Evolutionary conservation across 352 stramenopile species (phyloP).

Genomic region (Peronospora farinosa): DNA sequence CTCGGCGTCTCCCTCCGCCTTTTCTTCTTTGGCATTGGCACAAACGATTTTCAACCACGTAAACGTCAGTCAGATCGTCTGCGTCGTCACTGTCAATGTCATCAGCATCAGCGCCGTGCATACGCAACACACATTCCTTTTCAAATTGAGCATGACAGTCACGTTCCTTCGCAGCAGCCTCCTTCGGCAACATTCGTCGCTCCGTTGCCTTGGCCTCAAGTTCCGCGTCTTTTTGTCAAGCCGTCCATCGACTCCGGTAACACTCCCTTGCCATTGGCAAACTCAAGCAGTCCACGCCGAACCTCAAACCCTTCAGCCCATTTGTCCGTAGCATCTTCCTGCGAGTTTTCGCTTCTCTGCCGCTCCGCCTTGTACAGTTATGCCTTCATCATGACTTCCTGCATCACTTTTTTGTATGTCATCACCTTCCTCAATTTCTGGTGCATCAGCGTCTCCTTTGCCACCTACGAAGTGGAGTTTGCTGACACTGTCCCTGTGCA

Average conservation of each 20-base stretch:
- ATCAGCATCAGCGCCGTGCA: no score
- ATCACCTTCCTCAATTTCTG: slow-evolving; percentile 14
- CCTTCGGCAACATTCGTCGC: slow-evolving; percentile 91
- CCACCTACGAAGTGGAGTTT: slow-evolving; percentile 82
- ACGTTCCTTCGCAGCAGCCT: no score
- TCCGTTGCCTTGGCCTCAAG: slow-evolving; percentile 90
- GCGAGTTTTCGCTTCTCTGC: slow-evolving; percentile 78
- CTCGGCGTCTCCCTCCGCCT: no score
- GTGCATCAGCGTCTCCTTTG: slow-evolving; percentile 14
- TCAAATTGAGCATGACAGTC: no score
- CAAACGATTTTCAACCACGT: no score
- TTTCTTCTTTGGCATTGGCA: no score
- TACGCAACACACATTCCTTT: no score
- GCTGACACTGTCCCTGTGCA: slow-evolving; percentile 78
- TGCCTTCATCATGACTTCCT: slow-evolving; percentile 88
- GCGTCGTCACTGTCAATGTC: no score
- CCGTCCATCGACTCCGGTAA: slow-evolving; percentile 66
- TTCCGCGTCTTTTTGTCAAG: slow-evolving; percentile 77
- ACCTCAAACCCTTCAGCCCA: slow-evolving; percentile 68
- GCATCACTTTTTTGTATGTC: slow-evolving; percentile 69
- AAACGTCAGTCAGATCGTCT: no score
- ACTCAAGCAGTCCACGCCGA: slow-evolving; percentile 64
- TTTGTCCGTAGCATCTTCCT: slow-evolving; percentile 72
- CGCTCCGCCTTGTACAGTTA: slow-evolving; percentile 87
- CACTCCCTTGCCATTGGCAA: slow-evolving; percentile 59